Percentiles rank a stretch among this genome's conserved stretches.
These are phyloP conservation scores for Rhizopogon vinicolor DNA, from an alignment of 768 basidiomycete genomes.

Conservation along the genomic window DNA sequence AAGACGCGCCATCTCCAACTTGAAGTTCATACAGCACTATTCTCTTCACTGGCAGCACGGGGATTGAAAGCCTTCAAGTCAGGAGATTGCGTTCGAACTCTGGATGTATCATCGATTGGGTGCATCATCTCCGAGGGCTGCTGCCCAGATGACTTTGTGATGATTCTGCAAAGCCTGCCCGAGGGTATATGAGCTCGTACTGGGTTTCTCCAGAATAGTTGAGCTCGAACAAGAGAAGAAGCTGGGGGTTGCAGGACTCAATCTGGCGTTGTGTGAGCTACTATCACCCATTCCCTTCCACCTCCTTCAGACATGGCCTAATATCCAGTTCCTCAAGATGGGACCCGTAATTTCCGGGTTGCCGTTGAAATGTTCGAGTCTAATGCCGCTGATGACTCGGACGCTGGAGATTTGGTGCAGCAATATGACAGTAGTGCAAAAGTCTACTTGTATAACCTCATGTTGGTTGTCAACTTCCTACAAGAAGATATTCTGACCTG, in stretches of 20 bases:
- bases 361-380: not conserved
- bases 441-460: constrained; percentile 40
- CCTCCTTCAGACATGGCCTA: constrained; percentile 34
- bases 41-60: constrained; percentile 9
- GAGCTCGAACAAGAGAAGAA: constrained; percentile 11
- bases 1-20: not conserved
- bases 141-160: not conserved
- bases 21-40: constrained; percentile 14
- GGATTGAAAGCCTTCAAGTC: not conserved
- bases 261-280: constrained; percentile 29
- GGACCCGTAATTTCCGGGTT: not conserved
- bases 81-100: not conserved
- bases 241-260: constrained; percentile 16
- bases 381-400: too few relatives aligned
- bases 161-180: constrained; percentile 13
- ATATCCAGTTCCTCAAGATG: constrained; percentile 28
- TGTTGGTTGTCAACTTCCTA: constrained; percentile 29
- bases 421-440: constrained; percentile 5
- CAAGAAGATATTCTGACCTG: constrained; percentile 26
- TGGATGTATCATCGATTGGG: not conserved
- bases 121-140: too few relatives aligned
- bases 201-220: constrained; percentile 13
- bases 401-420: not conserved
- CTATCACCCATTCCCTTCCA: constrained; percentile 42
- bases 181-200: constrained; percentile 20